Conservation (phyloP, 2,329 filamentous ascomycete species). For the Cordyceps farinosa region DNA sequence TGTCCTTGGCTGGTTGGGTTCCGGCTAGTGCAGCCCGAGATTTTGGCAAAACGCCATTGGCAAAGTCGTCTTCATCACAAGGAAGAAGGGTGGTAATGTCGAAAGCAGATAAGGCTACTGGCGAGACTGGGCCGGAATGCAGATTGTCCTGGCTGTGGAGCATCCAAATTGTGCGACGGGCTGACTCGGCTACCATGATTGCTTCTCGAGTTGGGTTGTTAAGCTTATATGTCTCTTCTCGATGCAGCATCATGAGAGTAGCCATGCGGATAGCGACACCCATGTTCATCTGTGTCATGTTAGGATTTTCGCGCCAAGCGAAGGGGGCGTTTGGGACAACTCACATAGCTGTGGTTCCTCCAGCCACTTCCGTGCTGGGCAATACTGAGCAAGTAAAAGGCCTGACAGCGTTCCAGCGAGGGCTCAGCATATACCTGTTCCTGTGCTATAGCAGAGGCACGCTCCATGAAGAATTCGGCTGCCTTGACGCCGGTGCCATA, state of each 20-base stretch:
- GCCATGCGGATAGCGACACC: conserved; percentile 56
- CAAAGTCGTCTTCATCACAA: conserved; percentile 50
- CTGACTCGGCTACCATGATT: conserved; percentile 51
- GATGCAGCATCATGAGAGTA: conserved; percentile 50
- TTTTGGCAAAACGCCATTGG: conserved; percentile 42
- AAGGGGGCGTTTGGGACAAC: conserved; percentile 21
- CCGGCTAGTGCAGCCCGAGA: conserved; percentile 52
- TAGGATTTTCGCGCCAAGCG: neutral
- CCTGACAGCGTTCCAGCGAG: conserved; percentile 54
- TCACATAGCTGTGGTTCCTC: conserved; percentile 51
- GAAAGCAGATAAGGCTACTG: conserved; percentile 47
- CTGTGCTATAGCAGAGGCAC: conserved; percentile 45
- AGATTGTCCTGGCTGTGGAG: conserved; percentile 56
- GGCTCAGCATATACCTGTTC: conserved; percentile 51
- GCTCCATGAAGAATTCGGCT: conserved; percentile 51
- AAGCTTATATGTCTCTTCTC: conserved; percentile 51
- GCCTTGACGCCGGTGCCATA: conserved; percentile 51
- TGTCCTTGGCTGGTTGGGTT: conserved; percentile 46
- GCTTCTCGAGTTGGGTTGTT: conserved; percentile 41
- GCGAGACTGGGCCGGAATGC: conserved; percentile 49
- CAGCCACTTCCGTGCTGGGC: conserved; percentile 56
- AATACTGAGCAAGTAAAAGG: conserved; percentile 56
- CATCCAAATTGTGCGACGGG: conserved; percentile 57
- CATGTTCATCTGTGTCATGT: conserved; percentile 46
- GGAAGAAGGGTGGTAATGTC: conserved; percentile 55